These are phyloP conservation scores for Prunus armeniaca DNA, from an alignment of 306 rosid species.

Conservation along the genomic window DNA sequence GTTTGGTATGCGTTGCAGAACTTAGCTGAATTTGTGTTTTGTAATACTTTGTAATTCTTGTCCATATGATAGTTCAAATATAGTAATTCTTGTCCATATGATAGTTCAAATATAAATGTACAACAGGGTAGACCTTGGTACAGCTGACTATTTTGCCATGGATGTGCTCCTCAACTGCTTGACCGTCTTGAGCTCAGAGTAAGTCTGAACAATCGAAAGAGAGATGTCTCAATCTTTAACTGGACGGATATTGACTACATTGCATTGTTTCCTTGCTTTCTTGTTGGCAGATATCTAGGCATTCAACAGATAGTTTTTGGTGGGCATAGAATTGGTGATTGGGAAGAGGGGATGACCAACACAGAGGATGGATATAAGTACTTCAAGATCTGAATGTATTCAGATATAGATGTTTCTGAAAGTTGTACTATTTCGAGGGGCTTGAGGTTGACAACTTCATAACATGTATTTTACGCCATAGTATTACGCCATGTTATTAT, in stretches of 20 bases:
- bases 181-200: constrained; percentile 85
- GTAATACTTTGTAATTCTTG: neutral
- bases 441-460: neutral
- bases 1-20: constrained; percentile 56
- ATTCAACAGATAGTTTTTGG: constrained; percentile 87
- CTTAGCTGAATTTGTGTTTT: neutral
- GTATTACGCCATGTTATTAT: too few relatives aligned
- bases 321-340: constrained; percentile 78
- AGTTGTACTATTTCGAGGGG: neutral
- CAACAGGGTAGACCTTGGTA: constrained; percentile 92
- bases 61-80: neutral
- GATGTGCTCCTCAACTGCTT: constrained; percentile 90
- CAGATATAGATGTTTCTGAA: neutral
- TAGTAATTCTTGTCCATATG: neutral
- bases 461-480: neutral
- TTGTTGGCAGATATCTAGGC: constrained; percentile 68
- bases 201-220: constrained; percentile 33
- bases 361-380: constrained; percentile 79
- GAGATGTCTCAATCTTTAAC: neutral
- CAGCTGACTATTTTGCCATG: constrained; percentile 71
- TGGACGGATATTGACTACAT: neutral
- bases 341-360: constrained; percentile 93
- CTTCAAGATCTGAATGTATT: constrained; percentile 54
- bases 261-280: neutral
- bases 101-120: constrained; percentile 16